Evolutionary conservation across 2,329 filamentous ascomycete genomes (phyloP).

Genomic region (Aspergillus ochraceoroseus): DNA sequence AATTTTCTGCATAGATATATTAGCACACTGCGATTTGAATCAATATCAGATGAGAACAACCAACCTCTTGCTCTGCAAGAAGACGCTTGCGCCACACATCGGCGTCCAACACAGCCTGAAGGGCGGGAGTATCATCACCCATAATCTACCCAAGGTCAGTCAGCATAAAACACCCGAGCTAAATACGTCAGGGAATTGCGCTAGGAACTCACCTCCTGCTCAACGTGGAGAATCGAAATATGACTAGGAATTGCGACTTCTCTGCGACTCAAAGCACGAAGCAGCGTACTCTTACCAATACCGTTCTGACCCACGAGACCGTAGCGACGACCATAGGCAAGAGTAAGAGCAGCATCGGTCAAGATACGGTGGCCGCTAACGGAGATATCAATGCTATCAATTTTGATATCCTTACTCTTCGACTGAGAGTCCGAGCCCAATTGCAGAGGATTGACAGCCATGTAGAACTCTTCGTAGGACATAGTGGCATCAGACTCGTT

Average conservation of each 20-base stretch:
- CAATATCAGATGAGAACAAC: conserved; percentile 28
- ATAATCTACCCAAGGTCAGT: conserved; percentile 59
- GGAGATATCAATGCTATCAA: conserved; percentile 91
- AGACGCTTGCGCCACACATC: conserved; percentile 98
- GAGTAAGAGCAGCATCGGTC: conserved; percentile 80
- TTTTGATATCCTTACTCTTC: conserved; percentile 98
- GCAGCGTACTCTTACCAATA: conserved; percentile 94
- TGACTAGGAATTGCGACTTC: conserved; percentile 93
- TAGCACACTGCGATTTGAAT: not conserved
- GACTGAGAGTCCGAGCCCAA: conserved; percentile 63
- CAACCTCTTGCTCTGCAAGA: conserved; percentile 76
- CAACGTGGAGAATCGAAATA: conserved; percentile 97
- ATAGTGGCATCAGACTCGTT: conserved; percentile 76
- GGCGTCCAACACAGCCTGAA: conserved; percentile 93
- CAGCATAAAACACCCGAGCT: conserved; percentile 3
- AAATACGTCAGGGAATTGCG: no score
- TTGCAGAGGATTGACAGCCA: conserved; percentile 96
- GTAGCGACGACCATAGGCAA: conserved; percentile 89
- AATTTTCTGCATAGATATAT: conserved; percentile 57
- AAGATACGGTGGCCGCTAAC: conserved; percentile 86
- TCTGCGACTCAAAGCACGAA: conserved; percentile 85
- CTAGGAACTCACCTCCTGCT: conserved; percentile 90
- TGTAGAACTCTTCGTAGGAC: conserved; percentile 99
- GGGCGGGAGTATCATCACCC: conserved; percentile 88
- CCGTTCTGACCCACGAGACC: conserved; percentile 98